Conservation (phyloP, 495 filamentous ascomycete species). For the Daldinia loculata region DNA sequence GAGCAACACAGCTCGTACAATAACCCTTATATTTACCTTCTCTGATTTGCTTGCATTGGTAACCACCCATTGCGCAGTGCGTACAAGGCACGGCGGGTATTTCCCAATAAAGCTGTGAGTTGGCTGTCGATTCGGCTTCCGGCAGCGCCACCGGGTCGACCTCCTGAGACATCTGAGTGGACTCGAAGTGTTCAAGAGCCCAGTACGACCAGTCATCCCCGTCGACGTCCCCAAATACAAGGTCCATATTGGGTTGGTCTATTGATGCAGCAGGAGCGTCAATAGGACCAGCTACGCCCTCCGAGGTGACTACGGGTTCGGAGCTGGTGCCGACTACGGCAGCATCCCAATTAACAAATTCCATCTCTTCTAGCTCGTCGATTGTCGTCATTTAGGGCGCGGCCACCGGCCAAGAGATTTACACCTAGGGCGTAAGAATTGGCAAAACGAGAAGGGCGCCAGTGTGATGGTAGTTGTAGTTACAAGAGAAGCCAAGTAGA, state of each 20-base stretch:
- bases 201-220: slow-evolving; percentile 61
- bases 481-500: slow-evolving; percentile 9
- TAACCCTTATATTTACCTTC: slow-evolving; percentile 72
- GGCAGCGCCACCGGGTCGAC: slow-evolving; percentile 17
- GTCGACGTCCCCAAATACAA: slow-evolving; percentile 55
- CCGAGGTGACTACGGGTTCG: slow-evolving; percentile 32
- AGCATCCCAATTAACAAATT: slow-evolving; percentile 60
- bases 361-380: slow-evolving; percentile 50
- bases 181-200: slow-evolving; percentile 58
- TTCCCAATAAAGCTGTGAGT: slow-evolving; percentile 52
- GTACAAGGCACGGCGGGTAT: slow-evolving; percentile 65
- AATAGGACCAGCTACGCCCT: slow-evolving; percentile 35
- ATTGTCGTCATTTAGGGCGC: slow-evolving; percentile 48
- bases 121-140: slow-evolving; percentile 30
- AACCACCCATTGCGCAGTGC: slow-evolving; percentile 71
- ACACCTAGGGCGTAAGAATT: slow-evolving; percentile 24
- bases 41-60: slow-evolving; percentile 78
- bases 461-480: slow-evolving; percentile 10
- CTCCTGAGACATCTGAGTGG: slow-evolving; percentile 41
- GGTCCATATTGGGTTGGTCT: slow-evolving; percentile 50
- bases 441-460: slow-evolving; percentile 23
- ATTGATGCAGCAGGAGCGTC: slow-evolving; percentile 30
- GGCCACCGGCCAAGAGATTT: slow-evolving; percentile 11
- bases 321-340: slow-evolving; percentile 37
- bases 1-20: slow-evolving; percentile 81